phyloP scores from a whole-genome alignment of 2,329 filamentous ascomycete genomes.

The Nemania sp. region DNA sequence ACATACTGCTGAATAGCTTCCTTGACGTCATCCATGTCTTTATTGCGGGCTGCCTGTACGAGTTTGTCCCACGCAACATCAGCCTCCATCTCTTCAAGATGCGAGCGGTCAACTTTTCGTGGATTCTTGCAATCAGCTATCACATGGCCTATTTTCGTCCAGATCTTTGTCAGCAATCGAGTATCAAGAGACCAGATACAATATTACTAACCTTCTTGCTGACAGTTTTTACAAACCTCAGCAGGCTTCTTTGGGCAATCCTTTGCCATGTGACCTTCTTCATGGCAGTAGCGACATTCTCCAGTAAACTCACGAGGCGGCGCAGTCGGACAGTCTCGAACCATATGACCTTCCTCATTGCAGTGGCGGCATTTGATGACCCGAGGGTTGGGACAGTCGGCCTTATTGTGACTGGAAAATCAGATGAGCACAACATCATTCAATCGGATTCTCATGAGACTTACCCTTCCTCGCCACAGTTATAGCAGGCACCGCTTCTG shows the following conservation, averaged over 20 bases:
- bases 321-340: slow-evolving; percentile 36
- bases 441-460: slow-evolving; percentile 20
- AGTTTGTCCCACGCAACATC: slow-evolving; percentile 64
- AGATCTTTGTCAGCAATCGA: slow-evolving; percentile 4
- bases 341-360: slow-evolving; percentile 52
- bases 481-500: slow-evolving; percentile 46
- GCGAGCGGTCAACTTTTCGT: slow-evolving; percentile 59
- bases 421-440: slow-evolving; percentile 24
- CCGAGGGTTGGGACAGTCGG: slow-evolving; percentile 61
- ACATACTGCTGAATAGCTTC: slow-evolving; percentile 62
- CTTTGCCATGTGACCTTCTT: slow-evolving; percentile 57
- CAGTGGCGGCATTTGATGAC: slow-evolving; percentile 52
- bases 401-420: slow-evolving; percentile 59
- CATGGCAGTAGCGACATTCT: slow-evolving; percentile 53
- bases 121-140: slow-evolving; percentile 60
- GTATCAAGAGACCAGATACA: not conserved
- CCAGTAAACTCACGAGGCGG: slow-evolving; percentile 45
- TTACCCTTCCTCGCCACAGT: slow-evolving; percentile 59
- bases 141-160: slow-evolving; percentile 53
- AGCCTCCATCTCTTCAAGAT: slow-evolving; percentile 51
- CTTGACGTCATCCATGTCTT: slow-evolving; percentile 66
- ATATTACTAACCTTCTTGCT: slow-evolving; percentile 55
- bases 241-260: slow-evolving; percentile 66
- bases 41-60: slow-evolving; percentile 52
- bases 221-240: slow-evolving; percentile 63